Base-by-base conservation (phyloP, 2,329 filamentous ascomycete species). In the Rhynchosporium secalis region DNA sequence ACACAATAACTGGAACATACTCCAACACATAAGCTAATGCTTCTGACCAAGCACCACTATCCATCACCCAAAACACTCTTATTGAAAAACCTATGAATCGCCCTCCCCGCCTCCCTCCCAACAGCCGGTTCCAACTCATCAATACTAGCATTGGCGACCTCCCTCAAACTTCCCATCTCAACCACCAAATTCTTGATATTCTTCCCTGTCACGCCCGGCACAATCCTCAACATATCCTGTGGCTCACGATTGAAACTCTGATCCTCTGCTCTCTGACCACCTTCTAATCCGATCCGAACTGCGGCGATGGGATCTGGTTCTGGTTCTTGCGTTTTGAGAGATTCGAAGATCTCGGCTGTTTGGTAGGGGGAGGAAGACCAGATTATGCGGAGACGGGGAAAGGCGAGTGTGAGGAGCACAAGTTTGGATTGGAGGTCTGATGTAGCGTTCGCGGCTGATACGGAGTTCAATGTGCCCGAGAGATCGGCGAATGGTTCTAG, bases 351-450 rank as follows among this genome's bases (percentile, higher is more conserved):
- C 78, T 98, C 93, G 1, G 95, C 95, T 0, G 95, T 98, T 75
- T 99, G 93, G 73, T 96, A 96, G 0, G 95, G 94, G 10, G 89
- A 92, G 8, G 86, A 91, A 8, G 90, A 95, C 95, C 95, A 99
- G 70, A 99, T 92, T 69, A 99, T 90, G 67, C 91, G 89, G 55
- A 99, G 82, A 28, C 86, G 86, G 0, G 95, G 95, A 71, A 98
- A 99, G 0, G 94, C 91, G 4, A 99, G 84, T 0, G 93, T 97
- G 26, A 99, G 83, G 49, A 98, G 86, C 12, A 97, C 95, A 51
- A 99, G 82, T 76, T 97, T 95, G 65, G 89, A 89, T 75, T 99
- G 95, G 38, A 97, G 81, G 72, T 97, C 95, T 41, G 88, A 88
- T 0, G 86, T 83, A 62, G 78, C 80, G 29, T 81, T 76, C 54